A percentile compares a stretch with the other conserved stretches of the same genome.
These are phyloP conservation scores for Suillus placidus DNA, from an alignment of 768 basidiomycete genomes.

Conservation along the genomic window DNA sequence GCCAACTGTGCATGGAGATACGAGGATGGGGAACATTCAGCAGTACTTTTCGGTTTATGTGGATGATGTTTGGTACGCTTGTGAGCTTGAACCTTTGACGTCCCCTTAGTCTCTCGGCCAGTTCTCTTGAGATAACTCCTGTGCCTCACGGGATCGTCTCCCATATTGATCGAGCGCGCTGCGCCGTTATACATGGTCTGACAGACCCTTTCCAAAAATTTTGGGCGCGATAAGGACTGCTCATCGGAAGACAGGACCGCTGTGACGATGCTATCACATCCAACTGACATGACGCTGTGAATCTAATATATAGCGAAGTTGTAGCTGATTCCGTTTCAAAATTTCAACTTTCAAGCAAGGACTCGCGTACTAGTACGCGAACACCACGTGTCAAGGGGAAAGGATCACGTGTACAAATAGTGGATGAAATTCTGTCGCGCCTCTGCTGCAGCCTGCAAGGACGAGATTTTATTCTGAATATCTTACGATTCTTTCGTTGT, in stretches of 20 bases:
- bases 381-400: background rate
- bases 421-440: background rate
- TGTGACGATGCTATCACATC: background rate
- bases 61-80: conserved; percentile 75
- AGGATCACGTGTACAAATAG: background rate
- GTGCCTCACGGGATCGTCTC: background rate
- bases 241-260: background rate
- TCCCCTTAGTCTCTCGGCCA: background rate
- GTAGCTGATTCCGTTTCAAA: no score
- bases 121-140: background rate
- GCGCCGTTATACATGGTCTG: no score
- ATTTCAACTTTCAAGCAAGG: no score
- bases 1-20: conserved; percentile 60
- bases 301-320: background rate
- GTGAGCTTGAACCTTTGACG: background rate
- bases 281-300: background rate
- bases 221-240: background rate
- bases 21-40: conserved; percentile 58
- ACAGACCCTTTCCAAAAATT: no score
- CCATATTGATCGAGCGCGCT: background rate
- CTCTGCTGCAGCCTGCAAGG: background rate
- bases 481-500: background rate
- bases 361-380: no score
- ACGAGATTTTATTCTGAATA: background rate
- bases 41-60: conserved; percentile 39